Evolutionary conservation across 768 basidiomycete genomes (phyloP).

Genomic region (Russula olivacea): DNA sequence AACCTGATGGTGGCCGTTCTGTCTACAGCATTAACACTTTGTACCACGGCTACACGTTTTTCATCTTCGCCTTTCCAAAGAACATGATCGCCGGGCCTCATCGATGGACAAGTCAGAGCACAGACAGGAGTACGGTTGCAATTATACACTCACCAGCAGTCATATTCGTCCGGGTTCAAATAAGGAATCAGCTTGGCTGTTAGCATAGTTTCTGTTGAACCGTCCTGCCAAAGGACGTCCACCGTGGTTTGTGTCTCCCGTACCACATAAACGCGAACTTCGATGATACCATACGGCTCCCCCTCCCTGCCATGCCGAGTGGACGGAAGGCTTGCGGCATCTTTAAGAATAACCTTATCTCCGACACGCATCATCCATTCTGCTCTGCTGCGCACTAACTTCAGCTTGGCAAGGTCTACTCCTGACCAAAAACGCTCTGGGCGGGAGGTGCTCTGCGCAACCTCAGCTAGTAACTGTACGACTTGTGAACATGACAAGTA

Average conservation of each 20-base stretch:
- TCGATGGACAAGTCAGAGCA: neutral
- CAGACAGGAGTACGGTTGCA: neutral
- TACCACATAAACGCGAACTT: conserved; percentile 56
- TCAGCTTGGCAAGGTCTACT: conserved; percentile 55
- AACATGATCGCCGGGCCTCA: conserved; percentile 88
- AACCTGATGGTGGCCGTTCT: conserved; percentile 65
- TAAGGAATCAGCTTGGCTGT: conserved; percentile 73
- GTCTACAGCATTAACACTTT: conserved; percentile 64
- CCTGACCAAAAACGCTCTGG: conserved; percentile 76
- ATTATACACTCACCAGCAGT: conserved; percentile 61
- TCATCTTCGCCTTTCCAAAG: conserved; percentile 73
- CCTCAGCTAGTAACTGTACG: conserved; percentile 51
- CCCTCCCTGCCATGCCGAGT: conserved; percentile 57
- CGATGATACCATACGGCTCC: conserved; percentile 42
- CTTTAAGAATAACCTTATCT: conserved; percentile 60
- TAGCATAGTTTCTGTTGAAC: conserved; percentile 52
- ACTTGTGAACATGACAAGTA: conserved; percentile 11
- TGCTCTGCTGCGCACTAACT: conserved; percentile 52
- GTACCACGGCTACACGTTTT: conserved; percentile 65
- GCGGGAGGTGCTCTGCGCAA: conserved; percentile 52
- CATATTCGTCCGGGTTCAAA: conserved; percentile 84
- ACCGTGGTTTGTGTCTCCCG: conserved; percentile 64
- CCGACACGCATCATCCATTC: conserved; percentile 66
- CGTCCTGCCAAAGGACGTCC: conserved; percentile 85
- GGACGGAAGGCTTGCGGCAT: conserved; percentile 41